These are phyloP conservation scores for Solanum pennellii DNA, from an alignment of 257 asterid species.

Conservation along the genomic window DNA sequence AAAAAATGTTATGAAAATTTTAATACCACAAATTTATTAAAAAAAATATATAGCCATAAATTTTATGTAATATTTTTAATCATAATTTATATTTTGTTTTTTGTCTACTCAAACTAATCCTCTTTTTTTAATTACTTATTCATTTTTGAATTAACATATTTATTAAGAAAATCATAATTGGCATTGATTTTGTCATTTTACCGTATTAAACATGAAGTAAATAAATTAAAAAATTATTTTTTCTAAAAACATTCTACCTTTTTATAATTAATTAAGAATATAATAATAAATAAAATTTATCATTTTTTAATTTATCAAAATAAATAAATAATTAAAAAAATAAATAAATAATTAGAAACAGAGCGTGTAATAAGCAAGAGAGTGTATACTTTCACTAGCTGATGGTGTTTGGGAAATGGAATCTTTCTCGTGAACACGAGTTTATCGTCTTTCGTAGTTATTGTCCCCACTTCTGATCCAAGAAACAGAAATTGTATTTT, in stretches of 20 bases:
- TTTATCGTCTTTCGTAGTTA: neutral
- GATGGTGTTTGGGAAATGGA: neutral
- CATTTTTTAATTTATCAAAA: too few species aligned
- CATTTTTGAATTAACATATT: accelerated
- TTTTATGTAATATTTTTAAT: too few species aligned
- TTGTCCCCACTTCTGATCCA: neutral
- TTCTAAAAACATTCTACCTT: accelerated
- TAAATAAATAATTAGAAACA: too few species aligned
- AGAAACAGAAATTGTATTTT: neutral
- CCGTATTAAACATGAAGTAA: accelerated
- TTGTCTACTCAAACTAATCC: neutral
- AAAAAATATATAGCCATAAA: neutral
- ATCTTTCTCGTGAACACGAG: neutral
- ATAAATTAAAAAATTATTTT: too few species aligned
- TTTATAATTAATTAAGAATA: too few species aligned
- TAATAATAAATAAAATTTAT: too few species aligned
- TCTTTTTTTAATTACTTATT: too few species aligned
- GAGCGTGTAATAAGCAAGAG: neutral
- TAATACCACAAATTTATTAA: too few species aligned
- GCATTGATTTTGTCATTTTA: too few species aligned
- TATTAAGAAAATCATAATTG: too few species aligned
- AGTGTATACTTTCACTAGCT: neutral
- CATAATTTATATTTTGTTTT: too few species aligned
- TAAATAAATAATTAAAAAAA: too few species aligned
- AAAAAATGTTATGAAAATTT: neutral